Base-by-base conservation (phyloP, 2,329 filamentous ascomycete species). In the Ascochyta lentis region DNA sequence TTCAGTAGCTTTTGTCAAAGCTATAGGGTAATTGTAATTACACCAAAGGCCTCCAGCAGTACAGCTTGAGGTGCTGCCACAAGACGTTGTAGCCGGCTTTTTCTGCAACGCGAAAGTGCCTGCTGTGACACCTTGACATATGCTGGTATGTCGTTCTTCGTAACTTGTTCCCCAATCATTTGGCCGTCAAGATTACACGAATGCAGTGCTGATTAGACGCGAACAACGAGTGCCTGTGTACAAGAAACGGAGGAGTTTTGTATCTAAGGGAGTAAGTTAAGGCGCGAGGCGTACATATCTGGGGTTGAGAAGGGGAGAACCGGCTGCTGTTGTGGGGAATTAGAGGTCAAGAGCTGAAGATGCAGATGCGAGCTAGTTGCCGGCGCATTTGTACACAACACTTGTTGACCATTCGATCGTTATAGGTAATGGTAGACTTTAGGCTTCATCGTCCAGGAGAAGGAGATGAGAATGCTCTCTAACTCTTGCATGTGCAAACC, bases 201-300 rank as follows among this genome's bases (percentile, higher is more conserved):
- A 52, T 68, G 66, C 24, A 69, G 55, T 2, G 66, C 66, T 13
- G 61, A 19, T 19, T 19, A 19, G 19, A 19, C 19, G 19, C 19
- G 19, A 19, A 63, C 60, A 59, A 59, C 51, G 27, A 69, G 52
- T 10, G 66, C 64, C 38, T 64, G 42, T 12, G 68, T 53, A 33
- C 66, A 69, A 10, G 56, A 60, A 6, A 59, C 44, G 27, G 68
- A 56, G 16, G 68, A 40, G 31, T 66, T 60, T 61, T 56, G 65
- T 8, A 60, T 19, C 19, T 19, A 19, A 19, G 3, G 3, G 19
- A 19, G 19, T 19, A 19, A 19, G 19, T 19, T 19, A 19, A 19
- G 19, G 26, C 33, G 26, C 15, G 13, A 26, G 8, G 8, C n/a
- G 29, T 19, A 12, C 15, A 23, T 39, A 10, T 15, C 23, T n/a